Conservation (phyloP, 805 yeast species). For the Metschnikowia vanudenii region DNA sequence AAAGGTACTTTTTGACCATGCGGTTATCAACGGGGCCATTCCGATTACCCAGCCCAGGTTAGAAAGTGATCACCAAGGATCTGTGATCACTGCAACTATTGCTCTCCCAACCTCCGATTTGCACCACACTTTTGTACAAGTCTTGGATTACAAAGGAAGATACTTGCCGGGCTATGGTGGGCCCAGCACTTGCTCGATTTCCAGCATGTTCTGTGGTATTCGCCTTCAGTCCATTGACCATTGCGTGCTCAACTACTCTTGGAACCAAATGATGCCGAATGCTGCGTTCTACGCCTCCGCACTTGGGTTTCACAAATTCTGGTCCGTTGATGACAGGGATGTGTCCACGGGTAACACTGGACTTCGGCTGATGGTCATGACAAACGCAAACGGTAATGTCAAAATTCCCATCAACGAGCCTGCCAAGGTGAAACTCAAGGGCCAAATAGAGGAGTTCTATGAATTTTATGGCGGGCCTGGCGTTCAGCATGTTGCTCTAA, state of each 20-base stretch:
- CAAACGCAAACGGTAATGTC: slow-evolving; percentile 58
- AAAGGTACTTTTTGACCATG: slow-evolving; percentile 42
- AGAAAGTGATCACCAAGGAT: slow-evolving; percentile 48
- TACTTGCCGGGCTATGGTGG: slow-evolving; percentile 52
- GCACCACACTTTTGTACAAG: slow-evolving; percentile 65
- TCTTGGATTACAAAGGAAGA: slow-evolving; percentile 36
- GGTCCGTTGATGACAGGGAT: slow-evolving; percentile 82
- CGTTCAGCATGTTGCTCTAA: slow-evolving; percentile 76
- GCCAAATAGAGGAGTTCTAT: slow-evolving; percentile 81
- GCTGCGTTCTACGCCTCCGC: slow-evolving; percentile 59
- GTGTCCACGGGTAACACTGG: slow-evolving; percentile 71
- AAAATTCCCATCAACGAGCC: slow-evolving; percentile 89
- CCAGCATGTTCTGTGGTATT: slow-evolving; percentile 31
- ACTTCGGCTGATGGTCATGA: slow-evolving; percentile 72
- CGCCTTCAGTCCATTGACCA: slow-evolving; percentile 59
- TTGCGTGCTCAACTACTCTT: slow-evolving; percentile 74
- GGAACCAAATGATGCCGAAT: slow-evolving; percentile 60
- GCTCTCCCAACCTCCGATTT: slow-evolving; percentile 54
- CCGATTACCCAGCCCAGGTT: slow-evolving; percentile 27
- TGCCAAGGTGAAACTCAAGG: slow-evolving; percentile 59
- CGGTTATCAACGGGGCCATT: slow-evolving; percentile 54
- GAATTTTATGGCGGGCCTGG: slow-evolving; percentile 80
- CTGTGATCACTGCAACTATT: slow-evolving; percentile 49
- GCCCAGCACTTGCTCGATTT: slow-evolving; percentile 2
- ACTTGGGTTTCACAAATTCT: slow-evolving; percentile 73